Percentiles rank a stretch among this genome's conserved stretches.
Conservation (phyloP, 176 grass and related monocot species). For the Carex cristatella region DNA sequence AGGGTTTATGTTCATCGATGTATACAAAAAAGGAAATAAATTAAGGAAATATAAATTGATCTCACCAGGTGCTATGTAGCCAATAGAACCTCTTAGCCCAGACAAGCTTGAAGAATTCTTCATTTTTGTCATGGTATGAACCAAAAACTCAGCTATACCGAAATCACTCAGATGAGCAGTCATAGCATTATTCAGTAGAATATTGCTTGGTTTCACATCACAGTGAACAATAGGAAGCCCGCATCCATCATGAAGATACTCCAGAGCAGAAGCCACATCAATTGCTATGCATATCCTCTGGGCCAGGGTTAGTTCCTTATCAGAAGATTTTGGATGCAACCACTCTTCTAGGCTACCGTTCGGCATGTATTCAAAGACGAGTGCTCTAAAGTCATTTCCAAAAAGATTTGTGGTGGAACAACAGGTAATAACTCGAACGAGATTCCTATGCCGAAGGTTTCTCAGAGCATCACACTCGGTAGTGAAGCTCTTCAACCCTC, state of each 20-base stretch:
- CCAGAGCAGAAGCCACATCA: slow-evolving; percentile 30
- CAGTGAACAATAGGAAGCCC: slow-evolving; percentile 34
- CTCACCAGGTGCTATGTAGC: slow-evolving; percentile 51
- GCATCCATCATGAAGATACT: slow-evolving; percentile 42
- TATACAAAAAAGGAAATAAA: neutral
- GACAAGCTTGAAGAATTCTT: slow-evolving; percentile 21
- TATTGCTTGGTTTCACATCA: slow-evolving; percentile 48
- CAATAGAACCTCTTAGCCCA: slow-evolving; percentile 37
- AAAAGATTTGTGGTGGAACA: neutral
- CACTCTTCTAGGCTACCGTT: slow-evolving; percentile 59
- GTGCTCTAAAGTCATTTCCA: slow-evolving; percentile 27
- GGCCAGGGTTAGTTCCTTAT: slow-evolving; percentile 18
- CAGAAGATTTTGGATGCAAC: slow-evolving; percentile 26
- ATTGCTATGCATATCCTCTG: slow-evolving; percentile 32
- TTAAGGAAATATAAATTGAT: neutral
- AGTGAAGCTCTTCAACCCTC: slow-evolving; percentile 12
- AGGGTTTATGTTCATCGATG: neutral
- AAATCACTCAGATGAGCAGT: slow-evolving; percentile 35
- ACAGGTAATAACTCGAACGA: neutral
- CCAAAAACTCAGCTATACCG: slow-evolving; percentile 32
- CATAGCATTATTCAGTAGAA: slow-evolving; percentile 39
- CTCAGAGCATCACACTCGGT: slow-evolving; percentile 21
- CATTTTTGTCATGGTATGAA: neutral
- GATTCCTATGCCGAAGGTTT: slow-evolving; percentile 21
- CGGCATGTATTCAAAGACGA: slow-evolving; percentile 41